Evolutionary conservation across 306 rosid species (phyloP), one percentile per base, ranked within the genome.

Genomic region (Prunus campanulata): DNA sequence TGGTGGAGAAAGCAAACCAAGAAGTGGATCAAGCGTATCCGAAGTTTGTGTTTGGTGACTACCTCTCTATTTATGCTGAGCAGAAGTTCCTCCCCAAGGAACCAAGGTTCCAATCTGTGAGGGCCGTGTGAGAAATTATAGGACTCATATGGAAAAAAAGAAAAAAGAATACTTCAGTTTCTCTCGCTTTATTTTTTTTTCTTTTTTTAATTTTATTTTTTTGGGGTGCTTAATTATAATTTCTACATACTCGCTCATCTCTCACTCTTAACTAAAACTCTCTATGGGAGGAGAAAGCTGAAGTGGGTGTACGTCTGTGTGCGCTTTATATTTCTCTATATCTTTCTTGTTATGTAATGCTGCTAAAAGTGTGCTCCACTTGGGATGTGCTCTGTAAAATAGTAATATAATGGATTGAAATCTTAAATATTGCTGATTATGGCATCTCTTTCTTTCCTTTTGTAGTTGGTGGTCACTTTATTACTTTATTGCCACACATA

Each of bases 81-180:
- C 97, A 90, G 83, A 95, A 95, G 91, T 95, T 92, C 84, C 97
- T 89, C 22, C 89, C 96, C 3, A 95, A 95, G 85, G 99, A 89
- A 76, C 99, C 99, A 51, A 90, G 99, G 85, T 95, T 95, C 83
- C 87, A 72, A 72, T 90, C 96, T 61, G 92, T 87, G 68, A 71
- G 81, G 65, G 93, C 97, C 70, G 47, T 84, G 81, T 87, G 83
- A 75, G 55, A 3, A 32, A 42, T 27, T n/a, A 61, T 39, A 70
- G 24, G 44, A 69, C 11, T 35, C 48, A 11, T 10, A 11, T 18
- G 51, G 29, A n/a, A 67, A 42, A 42, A 14, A 65, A 65, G 32
- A 50, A 39, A 39, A 6, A 39, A 29, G 16, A 12, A 11, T 11
- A 69, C n/a, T 25, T 59, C 44, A 22, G 57, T 46, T n/a, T 27